Evolutionary conservation across 225 moss, liverwort and hornwort genomes (phyloP), one percentile per base, ranked within the genome.

Genomic region (Marchantia paleacea): DNA sequence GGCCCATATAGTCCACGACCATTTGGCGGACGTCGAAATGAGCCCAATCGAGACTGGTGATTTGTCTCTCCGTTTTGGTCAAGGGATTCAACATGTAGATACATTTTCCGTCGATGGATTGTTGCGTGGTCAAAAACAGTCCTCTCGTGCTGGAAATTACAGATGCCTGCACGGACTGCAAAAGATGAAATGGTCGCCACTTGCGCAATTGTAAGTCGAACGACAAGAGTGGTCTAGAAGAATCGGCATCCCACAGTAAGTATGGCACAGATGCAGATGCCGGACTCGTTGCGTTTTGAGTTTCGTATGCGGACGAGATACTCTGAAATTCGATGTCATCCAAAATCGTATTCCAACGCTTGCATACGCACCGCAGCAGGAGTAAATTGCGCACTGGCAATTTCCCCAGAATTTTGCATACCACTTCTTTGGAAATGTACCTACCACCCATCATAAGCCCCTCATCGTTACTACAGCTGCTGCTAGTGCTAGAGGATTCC

Each of bases 381-480:
- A 76, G 76, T 28, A 76, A 61, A 48, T 58, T 76, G 24, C 76
- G 76, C 31, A 62, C 76, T 18, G 76, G 76, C 76, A 76, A 76
- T 61, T 49, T 76, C 15, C 76, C 76, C 57, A 76, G 31, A 31
- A 76, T 61, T 61, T 51, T 76, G 60, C 76, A 76, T 0, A 76
- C 39, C 19, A 76, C 76, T 54, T 76, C 76, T 12, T 76, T 76
- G 26, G 76, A 76, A 20, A 76, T 57, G n/a, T 76, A 76, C 60
- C 60, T 76, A 25, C 76, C 76, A 19, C 60, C 76, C 76, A 76
- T 76, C 76, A 76, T 58, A 19, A 58, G 76, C 57, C 76, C 76
- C 39, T 76, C 76, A 24, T 55, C 76, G n/a, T n/a, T 30, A 13
- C 60, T 76, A 20, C 22, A 57, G 30, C n/a, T 52, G 28, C 24